These are phyloP conservation scores for Artemisia tridentata DNA, from an alignment of 129 eudicot genomes.

Conservation along the genomic window DNA sequence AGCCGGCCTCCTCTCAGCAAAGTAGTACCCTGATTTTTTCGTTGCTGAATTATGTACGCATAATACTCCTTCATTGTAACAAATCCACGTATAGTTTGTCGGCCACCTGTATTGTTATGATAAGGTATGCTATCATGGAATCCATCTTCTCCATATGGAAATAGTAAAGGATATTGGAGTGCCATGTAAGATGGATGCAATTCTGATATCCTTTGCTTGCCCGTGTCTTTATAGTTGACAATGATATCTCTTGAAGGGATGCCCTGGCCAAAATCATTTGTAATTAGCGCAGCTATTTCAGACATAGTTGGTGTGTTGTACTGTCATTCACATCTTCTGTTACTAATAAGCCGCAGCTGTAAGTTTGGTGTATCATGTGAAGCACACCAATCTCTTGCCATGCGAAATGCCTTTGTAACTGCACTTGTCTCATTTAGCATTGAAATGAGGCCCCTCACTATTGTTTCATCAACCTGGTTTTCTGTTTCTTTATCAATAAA, in stretches of 20 bases:
- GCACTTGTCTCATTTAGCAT: neutral
- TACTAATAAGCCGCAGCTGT: neutral
- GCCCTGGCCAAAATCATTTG: neutral
- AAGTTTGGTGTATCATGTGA: neutral
- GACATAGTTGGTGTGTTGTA: neutral
- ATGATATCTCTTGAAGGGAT: neutral
- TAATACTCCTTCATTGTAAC: neutral
- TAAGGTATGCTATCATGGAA: neutral
- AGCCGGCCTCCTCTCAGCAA: neutral
- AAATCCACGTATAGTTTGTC: neutral
- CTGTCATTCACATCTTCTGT: neutral
- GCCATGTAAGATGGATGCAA: neutral
- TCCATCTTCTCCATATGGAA: neutral
- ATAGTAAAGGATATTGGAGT: neutral
- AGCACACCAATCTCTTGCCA: neutral
- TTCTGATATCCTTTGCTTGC: neutral
- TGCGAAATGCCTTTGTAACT: neutral
- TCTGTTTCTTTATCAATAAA: neutral
- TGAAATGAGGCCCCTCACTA: neutral
- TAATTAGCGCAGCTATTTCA: neutral
- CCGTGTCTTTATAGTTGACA: neutral
- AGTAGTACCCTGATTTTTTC: neutral
- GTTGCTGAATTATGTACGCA: no score
- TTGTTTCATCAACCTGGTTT: neutral
- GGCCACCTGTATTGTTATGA: neutral